Conservation (phyloP, 345 rosid species). For the Linum trigynum region DNA sequence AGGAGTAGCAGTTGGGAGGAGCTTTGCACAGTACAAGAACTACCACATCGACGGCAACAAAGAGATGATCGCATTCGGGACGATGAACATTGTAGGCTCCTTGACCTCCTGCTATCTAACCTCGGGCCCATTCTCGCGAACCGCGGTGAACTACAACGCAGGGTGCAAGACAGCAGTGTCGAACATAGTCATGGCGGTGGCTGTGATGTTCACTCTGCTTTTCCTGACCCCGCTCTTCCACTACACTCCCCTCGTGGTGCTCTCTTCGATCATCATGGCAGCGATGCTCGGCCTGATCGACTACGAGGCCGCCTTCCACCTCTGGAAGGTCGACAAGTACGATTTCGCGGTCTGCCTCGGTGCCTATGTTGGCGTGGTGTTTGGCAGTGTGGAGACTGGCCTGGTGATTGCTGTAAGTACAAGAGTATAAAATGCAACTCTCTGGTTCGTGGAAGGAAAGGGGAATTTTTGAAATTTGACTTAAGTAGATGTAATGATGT, state of each 20-base stretch:
- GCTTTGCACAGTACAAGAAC: constrained; percentile 35
- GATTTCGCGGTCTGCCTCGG: not conserved
- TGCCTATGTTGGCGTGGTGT: not conserved
- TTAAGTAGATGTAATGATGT: not conserved
- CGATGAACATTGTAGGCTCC: constrained; percentile 38
- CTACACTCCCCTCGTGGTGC: constrained; percentile 2
- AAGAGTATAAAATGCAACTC: too few species aligned
- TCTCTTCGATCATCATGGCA: not conserved
- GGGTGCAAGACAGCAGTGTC: constrained; percentile 5
- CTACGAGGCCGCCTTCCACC: not conserved
- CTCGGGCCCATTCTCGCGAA: constrained; percentile 16
- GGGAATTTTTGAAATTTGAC: not conserved
- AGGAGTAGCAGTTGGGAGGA: constrained; percentile 38
- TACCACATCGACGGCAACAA: constrained; percentile 42
- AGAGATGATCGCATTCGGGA: constrained; percentile 40
- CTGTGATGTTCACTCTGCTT: not conserved
- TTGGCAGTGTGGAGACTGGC: not conserved
- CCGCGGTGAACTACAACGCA: not conserved
- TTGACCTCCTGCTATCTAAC: constrained; percentile 36
- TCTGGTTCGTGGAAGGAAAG: too few species aligned
- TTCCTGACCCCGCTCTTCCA: constrained; percentile 2
- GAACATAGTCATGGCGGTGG: constrained; percentile 3
- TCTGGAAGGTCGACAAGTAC: constrained; percentile 2
- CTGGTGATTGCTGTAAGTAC: not conserved
- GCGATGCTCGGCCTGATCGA: constrained; percentile 3